Conservation (phyloP, 2,329 filamentous ascomycete genomes). For the Capronia epimyces region DNA sequence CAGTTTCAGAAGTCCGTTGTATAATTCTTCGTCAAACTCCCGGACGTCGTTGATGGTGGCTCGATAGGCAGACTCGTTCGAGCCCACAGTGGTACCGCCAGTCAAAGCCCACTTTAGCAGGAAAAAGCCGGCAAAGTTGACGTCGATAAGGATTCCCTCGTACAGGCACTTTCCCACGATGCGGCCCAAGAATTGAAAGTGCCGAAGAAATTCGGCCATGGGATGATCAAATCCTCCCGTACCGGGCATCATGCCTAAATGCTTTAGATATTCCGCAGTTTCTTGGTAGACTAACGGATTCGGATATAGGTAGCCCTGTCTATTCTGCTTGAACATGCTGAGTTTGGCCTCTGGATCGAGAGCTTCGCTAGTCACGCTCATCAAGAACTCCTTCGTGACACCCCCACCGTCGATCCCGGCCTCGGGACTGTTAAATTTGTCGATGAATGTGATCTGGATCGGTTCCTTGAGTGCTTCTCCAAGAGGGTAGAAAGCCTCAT, state of each 20-base stretch:
- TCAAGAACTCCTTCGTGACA: constrained; percentile 95
- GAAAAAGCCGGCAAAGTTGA: constrained; percentile 92
- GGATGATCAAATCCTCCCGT: constrained; percentile 53
- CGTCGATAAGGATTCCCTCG: constrained; percentile 89
- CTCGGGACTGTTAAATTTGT: constrained; percentile 78
- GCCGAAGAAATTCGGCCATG: constrained; percentile 59
- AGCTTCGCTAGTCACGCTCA: constrained; percentile 77
- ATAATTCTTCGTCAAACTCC: constrained; percentile 84
- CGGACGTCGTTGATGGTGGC: constrained; percentile 92
- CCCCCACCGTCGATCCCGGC: constrained; percentile 95
- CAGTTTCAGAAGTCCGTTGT: constrained; percentile 66
- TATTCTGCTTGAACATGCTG: constrained; percentile 74
- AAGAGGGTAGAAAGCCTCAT: constrained; percentile 71
- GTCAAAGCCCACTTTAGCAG: constrained; percentile 88
- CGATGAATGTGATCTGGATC: constrained; percentile 93
- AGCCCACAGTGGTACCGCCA: constrained; percentile 56
- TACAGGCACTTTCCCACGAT: constrained; percentile 96
- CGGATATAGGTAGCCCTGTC: constrained; percentile 80
- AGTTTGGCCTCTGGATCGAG: constrained; percentile 56
- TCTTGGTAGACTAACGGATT: constrained; percentile 75
- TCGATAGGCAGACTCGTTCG: constrained; percentile 68
- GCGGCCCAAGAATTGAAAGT: constrained; percentile 87
- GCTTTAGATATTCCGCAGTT: constrained; percentile 51
- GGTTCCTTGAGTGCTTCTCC: constrained; percentile 84
- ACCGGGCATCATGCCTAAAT: constrained; percentile 46